Evolutionary conservation across 2,329 filamentous ascomycete species (phyloP).

Genomic region (Exophiala phaeomuriformis): DNA sequence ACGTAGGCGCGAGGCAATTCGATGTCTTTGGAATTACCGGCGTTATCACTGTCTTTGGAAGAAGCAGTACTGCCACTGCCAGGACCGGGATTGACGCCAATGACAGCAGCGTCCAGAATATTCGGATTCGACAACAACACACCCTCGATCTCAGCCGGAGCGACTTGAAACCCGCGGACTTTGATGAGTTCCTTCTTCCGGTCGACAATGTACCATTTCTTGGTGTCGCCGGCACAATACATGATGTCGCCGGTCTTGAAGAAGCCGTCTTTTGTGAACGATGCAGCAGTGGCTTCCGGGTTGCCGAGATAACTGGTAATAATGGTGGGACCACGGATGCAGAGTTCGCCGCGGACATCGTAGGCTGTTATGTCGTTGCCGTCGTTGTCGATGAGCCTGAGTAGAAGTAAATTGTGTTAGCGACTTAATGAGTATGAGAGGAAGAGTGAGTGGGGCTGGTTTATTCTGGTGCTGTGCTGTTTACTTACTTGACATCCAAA

Average conservation of each 20-base stretch:
- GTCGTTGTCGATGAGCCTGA: constrained; percentile 47
- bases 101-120: constrained; percentile 43
- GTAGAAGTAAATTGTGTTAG: not conserved
- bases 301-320: constrained; percentile 36
- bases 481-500: constrained; percentile 18
- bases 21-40: constrained; percentile 17
- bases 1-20: constrained; percentile 38
- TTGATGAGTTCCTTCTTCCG: constrained; percentile 37
- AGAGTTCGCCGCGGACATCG: constrained; percentile 42
- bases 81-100: constrained; percentile 34
- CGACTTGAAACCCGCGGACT: constrained; percentile 38
- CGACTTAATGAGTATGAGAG: not conserved
- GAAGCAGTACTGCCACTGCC: too few species aligned
- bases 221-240: constrained; percentile 58
- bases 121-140: constrained; percentile 39
- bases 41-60: constrained; percentile 21
- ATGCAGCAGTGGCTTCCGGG: constrained; percentile 29
- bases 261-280: constrained; percentile 43
- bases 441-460: not conserved
- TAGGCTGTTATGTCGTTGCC: constrained; percentile 49
- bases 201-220: constrained; percentile 54
- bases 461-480: not conserved
- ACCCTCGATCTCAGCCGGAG: constrained; percentile 43
- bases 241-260: constrained; percentile 54
- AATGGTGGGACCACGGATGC: constrained; percentile 36